These are phyloP conservation scores for Arachis stenosperma DNA, from an alignment of 306 rosid genomes.

Conservation along the genomic window DNA sequence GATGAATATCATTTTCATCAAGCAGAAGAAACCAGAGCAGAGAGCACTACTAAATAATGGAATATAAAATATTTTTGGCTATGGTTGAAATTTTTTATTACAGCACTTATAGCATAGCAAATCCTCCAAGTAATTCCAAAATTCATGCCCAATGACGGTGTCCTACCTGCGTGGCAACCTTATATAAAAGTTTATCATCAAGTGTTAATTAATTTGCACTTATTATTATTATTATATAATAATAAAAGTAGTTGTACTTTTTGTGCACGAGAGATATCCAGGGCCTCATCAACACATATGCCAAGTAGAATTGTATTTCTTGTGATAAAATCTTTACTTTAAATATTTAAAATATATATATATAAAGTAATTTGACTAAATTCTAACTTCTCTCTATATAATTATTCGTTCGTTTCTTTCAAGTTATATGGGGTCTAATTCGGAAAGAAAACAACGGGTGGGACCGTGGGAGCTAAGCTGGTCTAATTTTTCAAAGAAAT, in stretches of 20 bases:
- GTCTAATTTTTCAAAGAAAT: too few species aligned
- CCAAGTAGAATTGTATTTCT: too few species aligned
- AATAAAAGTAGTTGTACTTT: background rate
- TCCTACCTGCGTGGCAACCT: background rate
- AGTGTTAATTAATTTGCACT: background rate
- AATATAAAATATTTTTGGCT: background rate
- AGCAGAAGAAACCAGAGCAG: background rate
- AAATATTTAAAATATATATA: too few species aligned
- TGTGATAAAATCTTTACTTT: too few species aligned
- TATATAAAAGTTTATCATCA: too few species aligned
- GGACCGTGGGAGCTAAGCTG: too few species aligned
- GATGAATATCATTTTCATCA: background rate
- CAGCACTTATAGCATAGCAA: background rate
- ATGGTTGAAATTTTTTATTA: background rate
- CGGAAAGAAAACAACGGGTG: too few species aligned
- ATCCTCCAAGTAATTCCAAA: background rate
- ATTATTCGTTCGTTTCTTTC: too few species aligned
- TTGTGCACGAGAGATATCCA: background rate
- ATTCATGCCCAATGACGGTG: background rate
- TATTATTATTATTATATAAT: too few species aligned
- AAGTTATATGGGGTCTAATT: too few species aligned
- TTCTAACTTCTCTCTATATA: too few species aligned
- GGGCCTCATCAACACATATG: background rate
- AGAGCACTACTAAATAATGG: background rate
- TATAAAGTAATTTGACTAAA: too few species aligned